Percentiles rank a stretch among this genome's conserved stretches.
Evolutionary conservation across 2,329 filamentous ascomycete genomes (phyloP).

Genomic region (Colletotrichum lupini): DNA sequence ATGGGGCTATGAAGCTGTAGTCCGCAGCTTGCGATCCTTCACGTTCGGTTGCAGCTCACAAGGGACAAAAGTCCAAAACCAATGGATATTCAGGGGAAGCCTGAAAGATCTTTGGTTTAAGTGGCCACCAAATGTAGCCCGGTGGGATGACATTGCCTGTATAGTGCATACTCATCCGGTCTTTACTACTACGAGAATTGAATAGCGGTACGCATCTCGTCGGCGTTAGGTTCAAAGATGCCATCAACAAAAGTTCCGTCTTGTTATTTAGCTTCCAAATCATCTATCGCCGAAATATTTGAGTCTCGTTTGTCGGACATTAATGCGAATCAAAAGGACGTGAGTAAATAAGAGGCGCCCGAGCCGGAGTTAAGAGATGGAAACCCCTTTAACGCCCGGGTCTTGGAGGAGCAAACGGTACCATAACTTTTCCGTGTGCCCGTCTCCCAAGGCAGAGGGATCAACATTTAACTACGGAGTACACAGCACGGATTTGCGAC

Average conservation of each 20-base stretch:
- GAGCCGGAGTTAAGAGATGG: constrained; percentile 3
- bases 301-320: background rate
- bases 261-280: background rate
- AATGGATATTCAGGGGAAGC: too few relatives aligned
- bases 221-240: background rate
- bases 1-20: background rate
- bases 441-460: background rate
- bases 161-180: too few relatives aligned
- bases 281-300: background rate
- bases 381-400: background rate
- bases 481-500: too few relatives aligned
- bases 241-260: too few relatives aligned
- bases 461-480: background rate
- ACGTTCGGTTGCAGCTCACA: too few relatives aligned
- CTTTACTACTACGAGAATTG: background rate
- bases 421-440: too few relatives aligned
- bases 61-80: too few relatives aligned
- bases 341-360: background rate
- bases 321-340: background rate
- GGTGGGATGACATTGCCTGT: too few relatives aligned
- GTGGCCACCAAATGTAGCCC: too few relatives aligned
- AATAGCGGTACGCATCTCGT: background rate
- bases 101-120: too few relatives aligned
- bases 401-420: background rate
- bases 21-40: background rate